Evolutionary conservation across 495 filamentous ascomycete species (phyloP).

Genomic region (Aspergillus ostianus): DNA sequence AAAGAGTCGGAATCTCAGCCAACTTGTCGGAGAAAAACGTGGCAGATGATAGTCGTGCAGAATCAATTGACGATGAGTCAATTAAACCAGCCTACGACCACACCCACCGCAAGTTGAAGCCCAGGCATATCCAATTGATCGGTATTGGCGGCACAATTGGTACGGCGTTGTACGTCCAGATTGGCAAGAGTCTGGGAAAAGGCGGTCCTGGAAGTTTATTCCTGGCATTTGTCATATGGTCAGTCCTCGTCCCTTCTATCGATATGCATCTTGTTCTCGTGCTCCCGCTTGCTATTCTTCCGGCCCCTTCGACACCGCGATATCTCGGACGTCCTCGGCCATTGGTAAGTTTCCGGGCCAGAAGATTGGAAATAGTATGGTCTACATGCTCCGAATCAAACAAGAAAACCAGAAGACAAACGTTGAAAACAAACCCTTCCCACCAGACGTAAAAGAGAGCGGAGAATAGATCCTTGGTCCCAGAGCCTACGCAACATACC

Average conservation of each 20-base stretch:
- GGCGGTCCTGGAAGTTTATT: conserved; percentile 77
- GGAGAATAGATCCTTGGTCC: neutral
- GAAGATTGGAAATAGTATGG: neutral
- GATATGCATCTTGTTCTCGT: conserved; percentile 1
- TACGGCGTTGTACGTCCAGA: conserved; percentile 77
- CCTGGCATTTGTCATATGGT: conserved; percentile 59
- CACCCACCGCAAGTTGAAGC: conserved; percentile 59
- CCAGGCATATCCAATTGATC: conserved; percentile 70
- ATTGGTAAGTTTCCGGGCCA: neutral
- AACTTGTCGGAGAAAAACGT: conserved; percentile 22
- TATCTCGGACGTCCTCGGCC: neutral
- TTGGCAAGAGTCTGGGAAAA: conserved; percentile 63
- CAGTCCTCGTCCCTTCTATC: conserved; percentile 19
- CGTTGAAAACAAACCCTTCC: neutral
- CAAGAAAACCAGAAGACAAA: neutral
- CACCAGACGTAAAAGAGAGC: neutral
- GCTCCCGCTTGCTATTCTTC: conserved; percentile 10
- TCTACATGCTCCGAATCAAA: neutral
- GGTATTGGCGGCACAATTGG: conserved; percentile 77
- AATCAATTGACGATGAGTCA: conserved; percentile 27
- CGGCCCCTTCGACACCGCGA: neutral
- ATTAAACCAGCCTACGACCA: conserved; percentile 38
- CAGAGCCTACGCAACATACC: neutral
- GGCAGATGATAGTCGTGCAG: conserved; percentile 17
- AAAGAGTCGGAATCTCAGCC: conserved; percentile 9